Evolutionary conservation across 768 basidiomycete genomes (phyloP).

Genomic region (Leucocoprinus leucothites): DNA sequence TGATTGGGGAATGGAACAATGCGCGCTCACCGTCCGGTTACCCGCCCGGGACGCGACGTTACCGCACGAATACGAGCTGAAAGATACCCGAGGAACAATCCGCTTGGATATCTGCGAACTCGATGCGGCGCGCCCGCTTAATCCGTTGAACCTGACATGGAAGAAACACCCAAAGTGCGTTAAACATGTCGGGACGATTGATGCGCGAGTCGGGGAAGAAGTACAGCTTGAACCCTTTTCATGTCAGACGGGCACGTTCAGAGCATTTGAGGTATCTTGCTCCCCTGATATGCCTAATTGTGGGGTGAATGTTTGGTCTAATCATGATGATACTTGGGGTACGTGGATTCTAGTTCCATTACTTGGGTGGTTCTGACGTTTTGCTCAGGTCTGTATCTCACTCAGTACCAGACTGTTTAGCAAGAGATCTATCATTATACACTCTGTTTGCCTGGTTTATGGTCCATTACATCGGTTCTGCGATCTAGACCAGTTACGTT

Average conservation of each 20-base stretch:
- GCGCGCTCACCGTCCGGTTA: slow-evolving; percentile 22
- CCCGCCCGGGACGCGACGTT: slow-evolving; percentile 19
- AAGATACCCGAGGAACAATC: slow-evolving; percentile 15
- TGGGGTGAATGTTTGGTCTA: slow-evolving; percentile 26
- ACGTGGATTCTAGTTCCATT: slow-evolving; percentile 5
- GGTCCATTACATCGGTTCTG: no score
- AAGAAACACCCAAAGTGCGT: slow-evolving; percentile 20
- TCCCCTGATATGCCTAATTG: slow-evolving; percentile 18
- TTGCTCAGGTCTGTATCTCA: slow-evolving; percentile 22
- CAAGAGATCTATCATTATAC: no score
- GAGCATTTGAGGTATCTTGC: slow-evolving; percentile 25
- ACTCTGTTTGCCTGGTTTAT: no score
- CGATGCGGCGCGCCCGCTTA: slow-evolving; percentile 20
- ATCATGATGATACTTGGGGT: slow-evolving; percentile 29
- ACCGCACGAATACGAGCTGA: slow-evolving; percentile 22
- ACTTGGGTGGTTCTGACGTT: not conserved
- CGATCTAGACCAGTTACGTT: no score
- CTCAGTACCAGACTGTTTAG: slow-evolving; percentile 22
- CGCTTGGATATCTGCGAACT: slow-evolving; percentile 23
- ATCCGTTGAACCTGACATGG: slow-evolving; percentile 21
- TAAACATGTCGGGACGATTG: slow-evolving; percentile 15
- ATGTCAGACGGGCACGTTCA: slow-evolving; percentile 24
- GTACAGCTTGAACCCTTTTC: slow-evolving; percentile 19
- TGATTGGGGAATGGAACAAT: slow-evolving; percentile 28
- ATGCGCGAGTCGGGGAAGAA: slow-evolving; percentile 23